These are phyloP conservation scores for Mucor lusitanicus DNA, from an alignment of 371 early-diverging fungal species.

Conservation along the genomic window DNA sequence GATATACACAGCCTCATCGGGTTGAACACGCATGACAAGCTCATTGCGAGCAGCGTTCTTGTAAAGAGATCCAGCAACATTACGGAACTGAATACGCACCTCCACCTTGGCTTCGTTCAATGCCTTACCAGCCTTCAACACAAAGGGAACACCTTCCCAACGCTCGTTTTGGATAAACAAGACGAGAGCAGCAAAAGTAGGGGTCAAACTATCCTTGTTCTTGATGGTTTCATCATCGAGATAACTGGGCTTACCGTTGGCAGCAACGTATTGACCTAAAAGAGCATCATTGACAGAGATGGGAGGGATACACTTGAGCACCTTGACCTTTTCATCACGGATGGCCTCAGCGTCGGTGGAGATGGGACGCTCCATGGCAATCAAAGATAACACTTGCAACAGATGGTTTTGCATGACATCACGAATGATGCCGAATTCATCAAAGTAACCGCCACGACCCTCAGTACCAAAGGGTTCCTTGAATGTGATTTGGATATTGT, in stretches of 20 bases:
- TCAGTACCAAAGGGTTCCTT: conserved; percentile 98
- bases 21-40: conserved; percentile 94
- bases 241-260: conserved; percentile 81
- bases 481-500: conserved; percentile 96
- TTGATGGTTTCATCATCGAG: conserved; percentile 90
- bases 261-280: conserved; percentile 87
- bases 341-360: conserved; percentile 84
- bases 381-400: conserved; percentile 84
- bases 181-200: conserved; percentile 91
- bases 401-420: conserved; percentile 99
- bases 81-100: conserved; percentile 93
- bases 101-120: conserved; percentile 91
- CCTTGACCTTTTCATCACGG: conserved; percentile 90
- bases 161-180: conserved; percentile 90
- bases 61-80: conserved; percentile 81
- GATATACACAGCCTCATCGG: conserved; percentile 93
- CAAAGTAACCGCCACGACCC: conserved; percentile 99
- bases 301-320: conserved; percentile 79
- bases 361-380: conserved; percentile 92
- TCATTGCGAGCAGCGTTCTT: conserved; percentile 83
- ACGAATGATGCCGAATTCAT: conserved; percentile 98
- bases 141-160: conserved; percentile 97
- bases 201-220: conserved; percentile 72
- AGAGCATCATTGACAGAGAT: conserved; percentile 75
- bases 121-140: conserved; percentile 95